Conservation (phyloP, 2,329 filamentous ascomycete genomes). For the Fusarium hainanense region DNA sequence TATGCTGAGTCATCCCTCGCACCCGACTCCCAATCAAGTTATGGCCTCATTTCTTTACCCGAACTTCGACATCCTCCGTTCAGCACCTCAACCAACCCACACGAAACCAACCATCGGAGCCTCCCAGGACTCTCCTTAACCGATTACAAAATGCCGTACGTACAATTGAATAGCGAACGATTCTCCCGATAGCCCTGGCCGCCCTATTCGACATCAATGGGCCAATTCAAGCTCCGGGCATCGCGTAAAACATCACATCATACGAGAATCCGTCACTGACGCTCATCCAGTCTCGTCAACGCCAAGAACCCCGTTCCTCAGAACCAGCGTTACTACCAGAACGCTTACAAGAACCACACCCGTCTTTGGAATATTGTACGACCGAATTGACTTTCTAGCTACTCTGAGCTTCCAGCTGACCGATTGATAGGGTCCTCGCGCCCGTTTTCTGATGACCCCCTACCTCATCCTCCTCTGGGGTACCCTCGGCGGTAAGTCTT, state of each 20-base stretch:
- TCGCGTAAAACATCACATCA: constrained; percentile 37
- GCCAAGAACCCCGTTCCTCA: constrained; percentile 80
- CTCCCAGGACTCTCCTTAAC: constrained; percentile 39
- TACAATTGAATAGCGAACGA: constrained; percentile 38
- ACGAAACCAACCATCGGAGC: constrained; percentile 38
- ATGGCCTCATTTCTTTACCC: constrained; percentile 55
- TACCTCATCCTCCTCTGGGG: constrained; percentile 75
- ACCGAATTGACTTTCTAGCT: constrained; percentile 25
- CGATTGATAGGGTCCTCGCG: constrained; percentile 68
- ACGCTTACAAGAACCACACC: constrained; percentile 74
- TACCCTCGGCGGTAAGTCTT: constrained; percentile 68
- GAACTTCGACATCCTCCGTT: constrained; percentile 46
- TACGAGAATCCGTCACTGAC: constrained; percentile 47
- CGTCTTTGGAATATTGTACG: constrained; percentile 84
- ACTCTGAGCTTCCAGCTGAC: constrained; percentile 35
- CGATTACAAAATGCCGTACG: constrained; percentile 57
- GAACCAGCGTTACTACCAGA: constrained; percentile 80
- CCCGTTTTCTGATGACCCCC: constrained; percentile 72
- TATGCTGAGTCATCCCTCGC: constrained; percentile 51
- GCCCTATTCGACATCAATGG: constrained; percentile 43
- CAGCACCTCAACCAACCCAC: constrained; percentile 44
- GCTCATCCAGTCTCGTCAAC: constrained; percentile 67
- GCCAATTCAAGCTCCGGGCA: constrained; percentile 22
- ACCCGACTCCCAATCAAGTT: constrained; percentile 49
- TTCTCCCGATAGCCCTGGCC: constrained; percentile 17